Base-by-base conservation (phyloP, 139 green algal genomes). In the Coccomyxa sp. region DNA sequence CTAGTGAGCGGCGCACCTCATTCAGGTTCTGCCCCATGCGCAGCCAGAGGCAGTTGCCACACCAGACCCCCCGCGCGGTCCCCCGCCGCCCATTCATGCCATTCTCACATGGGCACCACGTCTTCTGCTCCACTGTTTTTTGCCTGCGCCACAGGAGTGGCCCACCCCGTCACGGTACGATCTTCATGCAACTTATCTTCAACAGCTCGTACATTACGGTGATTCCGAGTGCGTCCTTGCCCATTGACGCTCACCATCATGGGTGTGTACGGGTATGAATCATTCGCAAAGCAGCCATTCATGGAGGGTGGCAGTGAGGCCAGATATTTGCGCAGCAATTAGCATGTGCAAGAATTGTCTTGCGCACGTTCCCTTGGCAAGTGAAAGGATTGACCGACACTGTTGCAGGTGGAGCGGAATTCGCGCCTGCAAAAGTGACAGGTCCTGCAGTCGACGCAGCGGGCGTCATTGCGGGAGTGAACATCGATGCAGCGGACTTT, bases 1-100 rank as follows among this genome's bases (percentile, higher is more conserved):
- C 21, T 12, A 74, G 68, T 15, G 45, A 58, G 68, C 27, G 23
- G 9, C 79, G 3, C 15, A 88, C 88, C 77, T 94, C 91, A 1
- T 92, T 66, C 4, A 94, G 84, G 85, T 94, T 91, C 81, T 94
- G 90, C 13, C 91, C 91, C 81, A 93, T 90, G 63, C 91, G 89
- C 76, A 85, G 76, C 83, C 83, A 86, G 27, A 94, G 86, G 85
- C 91, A 94, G n/a, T 67, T 60, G 32, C 87, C 87, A 77, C 83
- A 94, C 86, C 90, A 92, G 58, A 86, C 79, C 15, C 90, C 91
- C 0, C 87, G 79, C 45, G 30, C 82, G 13, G 51, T 77, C 17
- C 90, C 90, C 1, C 88, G 75, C 58, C 76, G 60, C 28, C 79
- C 23, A 15, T 63, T 71, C 28, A 74, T 25, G 57, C 77, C 32